Evolutionary conservation across 441 rosid species (phyloP).

Genomic region (Melastoma candidum): DNA sequence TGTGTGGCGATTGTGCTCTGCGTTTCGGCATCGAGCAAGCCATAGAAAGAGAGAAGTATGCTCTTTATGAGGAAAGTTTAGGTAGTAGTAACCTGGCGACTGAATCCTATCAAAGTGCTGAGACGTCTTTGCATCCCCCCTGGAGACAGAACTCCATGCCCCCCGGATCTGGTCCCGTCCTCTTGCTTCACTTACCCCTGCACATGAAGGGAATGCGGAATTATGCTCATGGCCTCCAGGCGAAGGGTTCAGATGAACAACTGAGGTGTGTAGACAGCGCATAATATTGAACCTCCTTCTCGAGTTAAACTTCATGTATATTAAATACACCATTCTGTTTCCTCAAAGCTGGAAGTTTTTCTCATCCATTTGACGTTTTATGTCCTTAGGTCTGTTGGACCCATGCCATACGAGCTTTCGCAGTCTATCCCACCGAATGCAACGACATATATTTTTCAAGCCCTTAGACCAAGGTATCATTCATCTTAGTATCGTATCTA

Average conservation of each 20-base stretch:
- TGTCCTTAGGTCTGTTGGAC: slow-evolving; percentile 20
- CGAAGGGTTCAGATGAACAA: slow-evolving; percentile 8
- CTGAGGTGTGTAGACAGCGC: slow-evolving; percentile 20
- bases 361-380: slow-evolving; percentile 9
- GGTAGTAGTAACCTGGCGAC: slow-evolving; percentile 3
- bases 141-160: slow-evolving; percentile 33
- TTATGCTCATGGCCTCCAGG: slow-evolving; percentile 13
- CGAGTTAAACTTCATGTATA: neutral
- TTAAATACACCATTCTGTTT: neutral
- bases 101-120: slow-evolving; percentile 10
- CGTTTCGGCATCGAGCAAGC: slow-evolving; percentile 44
- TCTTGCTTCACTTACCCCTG: slow-evolving; percentile 55
- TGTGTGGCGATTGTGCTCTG: slow-evolving; percentile 36
- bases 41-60: slow-evolving; percentile 42
- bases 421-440: slow-evolving; percentile 45
- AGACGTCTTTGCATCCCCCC: slow-evolving; percentile 13
- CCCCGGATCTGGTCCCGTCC: slow-evolving; percentile 46
- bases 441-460: slow-evolving; percentile 55
- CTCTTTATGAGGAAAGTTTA: slow-evolving; percentile 20
- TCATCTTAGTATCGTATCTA: neutral
- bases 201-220: slow-evolving; percentile 14
- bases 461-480: slow-evolving; percentile 53
- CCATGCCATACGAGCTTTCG: slow-evolving; percentile 31
- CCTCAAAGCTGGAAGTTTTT: neutral
- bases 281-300: neutral